Evolutionary conservation across 306 rosid genomes (phyloP).

Genomic region (Gastrolobium villosum): DNA sequence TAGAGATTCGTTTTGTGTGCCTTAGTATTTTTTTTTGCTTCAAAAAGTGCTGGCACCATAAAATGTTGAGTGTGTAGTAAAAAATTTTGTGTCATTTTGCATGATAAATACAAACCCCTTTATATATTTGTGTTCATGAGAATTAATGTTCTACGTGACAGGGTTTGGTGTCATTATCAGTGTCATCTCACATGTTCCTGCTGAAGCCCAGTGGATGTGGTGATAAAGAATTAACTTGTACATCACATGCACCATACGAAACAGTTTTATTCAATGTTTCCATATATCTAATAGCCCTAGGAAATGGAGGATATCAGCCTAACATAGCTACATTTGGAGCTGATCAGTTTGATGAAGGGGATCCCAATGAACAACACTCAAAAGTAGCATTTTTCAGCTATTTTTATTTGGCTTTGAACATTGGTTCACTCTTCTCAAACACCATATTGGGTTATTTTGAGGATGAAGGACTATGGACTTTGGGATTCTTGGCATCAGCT

Average conservation of each 20-base stretch:
- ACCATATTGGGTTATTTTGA: conserved; percentile 81
- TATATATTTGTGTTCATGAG: not conserved
- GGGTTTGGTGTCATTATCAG: conserved; percentile 73
- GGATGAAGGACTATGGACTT: conserved; percentile 74
- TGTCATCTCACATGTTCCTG: conserved; percentile 66
- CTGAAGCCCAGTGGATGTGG: conserved; percentile 81
- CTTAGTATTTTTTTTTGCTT: too few species aligned
- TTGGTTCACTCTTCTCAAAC: conserved; percentile 88
- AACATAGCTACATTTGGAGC: conserved; percentile 89
- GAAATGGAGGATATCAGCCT: conserved; percentile 91
- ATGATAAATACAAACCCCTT: too few species aligned
- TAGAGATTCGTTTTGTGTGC: too few species aligned
- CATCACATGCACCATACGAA: conserved; percentile 54
- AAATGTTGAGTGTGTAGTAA: too few species aligned
- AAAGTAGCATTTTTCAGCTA: conserved; percentile 82
- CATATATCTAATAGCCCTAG: conserved; percentile 72
- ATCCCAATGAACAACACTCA: conserved; percentile 67
- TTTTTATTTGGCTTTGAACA: conserved; percentile 82
- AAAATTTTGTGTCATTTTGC: too few species aligned
- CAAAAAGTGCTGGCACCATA: too few species aligned
- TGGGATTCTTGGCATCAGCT: conserved; percentile 87
- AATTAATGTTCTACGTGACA: conserved; percentile 24
- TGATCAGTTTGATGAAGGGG: conserved; percentile 86
- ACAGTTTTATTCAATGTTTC: conserved; percentile 65
- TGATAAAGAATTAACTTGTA: conserved; percentile 59